Percentiles rank a stretch among this genome's conserved stretches.
Conservation (phyloP, 1,139 yeast genomes). For the Lodderomyces oxycetoniae region DNA sequence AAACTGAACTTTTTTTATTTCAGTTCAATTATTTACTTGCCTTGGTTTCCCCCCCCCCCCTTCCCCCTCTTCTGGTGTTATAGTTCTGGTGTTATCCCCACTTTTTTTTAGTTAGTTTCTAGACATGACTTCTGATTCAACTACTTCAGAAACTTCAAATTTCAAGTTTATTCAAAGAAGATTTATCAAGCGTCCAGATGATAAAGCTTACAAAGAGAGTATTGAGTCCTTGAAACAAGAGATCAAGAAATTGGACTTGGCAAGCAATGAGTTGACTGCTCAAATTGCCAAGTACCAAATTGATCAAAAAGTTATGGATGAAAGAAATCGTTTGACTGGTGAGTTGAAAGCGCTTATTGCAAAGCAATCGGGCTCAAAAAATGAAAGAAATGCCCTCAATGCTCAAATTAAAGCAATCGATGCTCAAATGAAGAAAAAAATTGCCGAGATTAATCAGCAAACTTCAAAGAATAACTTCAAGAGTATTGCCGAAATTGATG, state of each 20-base stretch:
- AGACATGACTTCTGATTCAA: conserved; percentile 8
- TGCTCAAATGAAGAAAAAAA: conserved; percentile 67
- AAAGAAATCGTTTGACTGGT: conserved; percentile 60
- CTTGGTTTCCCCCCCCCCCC: background rate
- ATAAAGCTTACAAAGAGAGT: conserved; percentile 54
- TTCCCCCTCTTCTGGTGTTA: background rate
- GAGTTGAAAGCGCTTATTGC: conserved; percentile 59
- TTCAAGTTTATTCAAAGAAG: conserved; percentile 22
- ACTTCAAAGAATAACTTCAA: conserved; percentile 70
- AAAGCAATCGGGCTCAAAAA: conserved; percentile 69
- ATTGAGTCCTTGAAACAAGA: conserved; percentile 59
- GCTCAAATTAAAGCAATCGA: conserved; percentile 75
- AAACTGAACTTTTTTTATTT: background rate
- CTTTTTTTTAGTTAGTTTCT: background rate
- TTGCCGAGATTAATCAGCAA: conserved; percentile 66
- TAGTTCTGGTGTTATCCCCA: background rate
- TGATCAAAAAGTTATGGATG: conserved; percentile 43
- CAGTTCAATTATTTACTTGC: background rate
- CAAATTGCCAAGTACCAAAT: conserved; percentile 43
- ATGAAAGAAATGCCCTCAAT: conserved; percentile 60
- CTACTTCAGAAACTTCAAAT: conserved; percentile 14
- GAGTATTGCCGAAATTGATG: conserved; percentile 73
- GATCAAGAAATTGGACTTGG: conserved; percentile 63
- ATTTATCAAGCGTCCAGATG: conserved; percentile 75
- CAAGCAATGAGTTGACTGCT: conserved; percentile 36